Evolutionary conservation across 108 stramenopile species (phyloP).

Genomic region (Cyclotella cryptica): DNA sequence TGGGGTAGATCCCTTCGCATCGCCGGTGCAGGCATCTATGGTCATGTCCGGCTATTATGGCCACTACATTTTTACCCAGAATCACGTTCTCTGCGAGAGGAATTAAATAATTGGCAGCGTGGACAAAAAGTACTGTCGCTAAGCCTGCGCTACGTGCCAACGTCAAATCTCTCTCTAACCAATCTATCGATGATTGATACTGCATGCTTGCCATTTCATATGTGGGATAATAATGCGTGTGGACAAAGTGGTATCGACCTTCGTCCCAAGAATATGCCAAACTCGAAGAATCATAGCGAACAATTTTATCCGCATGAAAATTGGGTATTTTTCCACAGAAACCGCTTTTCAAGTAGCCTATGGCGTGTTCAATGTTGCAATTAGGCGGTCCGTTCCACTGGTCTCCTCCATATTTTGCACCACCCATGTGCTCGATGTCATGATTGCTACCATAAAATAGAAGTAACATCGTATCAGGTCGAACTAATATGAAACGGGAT

Average conservation of each 20-base stretch:
- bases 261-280: constrained; percentile 58
- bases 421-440: constrained; percentile 53
- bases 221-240: constrained; percentile 51
- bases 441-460: constrained; percentile 31
- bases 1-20: constrained; percentile 51
- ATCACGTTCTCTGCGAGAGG: constrained; percentile 49
- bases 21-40: constrained; percentile 47
- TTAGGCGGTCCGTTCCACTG: constrained; percentile 53
- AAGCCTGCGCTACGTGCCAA: constrained; percentile 44
- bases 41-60: constrained; percentile 53
- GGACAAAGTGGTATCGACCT: constrained; percentile 56
- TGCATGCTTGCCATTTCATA: constrained; percentile 56
- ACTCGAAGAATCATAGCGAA: constrained; percentile 51
- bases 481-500: not conserved
- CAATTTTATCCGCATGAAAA: constrained; percentile 41
- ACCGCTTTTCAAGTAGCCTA: constrained; percentile 45
- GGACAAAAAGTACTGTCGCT: constrained; percentile 45
- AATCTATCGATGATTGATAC: constrained; percentile 40
- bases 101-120: constrained; percentile 49
- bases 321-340: constrained; percentile 50
- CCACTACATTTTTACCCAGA: constrained; percentile 47
- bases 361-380: constrained; percentile 53
- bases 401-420: constrained; percentile 54
- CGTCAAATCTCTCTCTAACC: constrained; percentile 51
- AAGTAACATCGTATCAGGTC: not conserved